phyloP scores from a whole-genome alignment of 495 filamentous ascomycete genomes.

The Aspergillus baeticus region DNA sequence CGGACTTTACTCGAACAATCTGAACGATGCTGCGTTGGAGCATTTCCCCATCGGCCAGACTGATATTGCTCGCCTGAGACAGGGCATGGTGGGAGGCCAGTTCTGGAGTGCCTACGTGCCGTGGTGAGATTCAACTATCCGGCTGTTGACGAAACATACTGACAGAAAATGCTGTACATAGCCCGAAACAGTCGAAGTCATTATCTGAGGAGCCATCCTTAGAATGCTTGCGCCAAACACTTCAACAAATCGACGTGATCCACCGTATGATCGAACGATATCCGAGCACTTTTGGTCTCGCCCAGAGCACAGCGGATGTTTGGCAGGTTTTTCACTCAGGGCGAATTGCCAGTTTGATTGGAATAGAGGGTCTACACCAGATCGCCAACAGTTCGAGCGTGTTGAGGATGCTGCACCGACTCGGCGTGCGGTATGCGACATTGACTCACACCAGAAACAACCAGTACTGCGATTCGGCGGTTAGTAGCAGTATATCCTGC shows the following conservation, averaged over 20 bases:
- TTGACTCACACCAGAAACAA: slow-evolving; percentile 39
- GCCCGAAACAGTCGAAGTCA: background rate
- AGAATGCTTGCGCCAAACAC: slow-evolving; percentile 18
- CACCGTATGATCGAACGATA: slow-evolving; percentile 27
- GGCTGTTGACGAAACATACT: background rate
- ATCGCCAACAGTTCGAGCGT: slow-evolving; percentile 29
- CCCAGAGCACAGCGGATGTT: slow-evolving; percentile 2
- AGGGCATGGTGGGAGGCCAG: background rate
- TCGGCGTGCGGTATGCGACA: slow-evolving; percentile 38
- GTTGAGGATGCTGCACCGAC: slow-evolving; percentile 32
- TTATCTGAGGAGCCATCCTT: background rate
- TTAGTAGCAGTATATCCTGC: background rate
- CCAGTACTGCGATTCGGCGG: slow-evolving; percentile 20
- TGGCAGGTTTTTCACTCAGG: slow-evolving; percentile 13
- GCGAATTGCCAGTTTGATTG: slow-evolving; percentile 26
- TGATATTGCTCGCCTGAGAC: background rate
- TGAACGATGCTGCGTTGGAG: background rate
- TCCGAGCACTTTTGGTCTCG: background rate
- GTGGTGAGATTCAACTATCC: background rate
- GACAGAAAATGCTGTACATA: background rate
- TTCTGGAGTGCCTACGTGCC: background rate
- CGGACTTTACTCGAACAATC: background rate
- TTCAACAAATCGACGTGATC: slow-evolving; percentile 39
- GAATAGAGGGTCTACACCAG: slow-evolving; percentile 27
- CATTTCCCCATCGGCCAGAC: background rate